Evolutionary conservation across 1,284 basidiomycete species (phyloP), one percentile per base, ranked within the genome.

Genomic region (Pascua guehoae): DNA sequence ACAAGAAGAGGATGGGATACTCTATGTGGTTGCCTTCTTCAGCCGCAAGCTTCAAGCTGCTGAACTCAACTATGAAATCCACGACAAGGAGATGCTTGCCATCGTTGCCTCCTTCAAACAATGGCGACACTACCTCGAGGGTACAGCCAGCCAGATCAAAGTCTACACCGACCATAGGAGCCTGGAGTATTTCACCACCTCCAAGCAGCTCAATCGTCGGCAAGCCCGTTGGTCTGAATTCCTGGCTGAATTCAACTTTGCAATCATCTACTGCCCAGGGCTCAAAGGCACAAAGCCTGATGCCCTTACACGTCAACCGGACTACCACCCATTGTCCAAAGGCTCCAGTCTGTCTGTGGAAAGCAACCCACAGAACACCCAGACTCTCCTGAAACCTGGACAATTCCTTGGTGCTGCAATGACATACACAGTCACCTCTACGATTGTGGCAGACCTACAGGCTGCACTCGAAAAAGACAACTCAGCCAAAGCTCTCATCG

Each of bases 81-180:
- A 79, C 11, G 79, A 85, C 61, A 74, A 78, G 57, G 81, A 85
- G 69, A 57, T 84, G 51, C 55, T 83, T 0, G 78, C 78, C 0
- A 79, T 83, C 11, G 71, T 82, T 2, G 42, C 66, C 36, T 69
- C 75, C 0, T 65, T 82, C 2, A 32, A 71, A 36, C 63, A 73
- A 47, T 82, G 78, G 79, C 51, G 72, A 17, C 77, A 81, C 41
- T 77, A 78, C 55, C 58, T 75, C 12, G 56, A 69, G 32, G 78
- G 77, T 15, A 51, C 67, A 2, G 12, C 16, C 5, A 42, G 71
- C 5, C 15, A 54, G 0, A 61, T 78, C 16, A 65, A 66, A 1
- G 68, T 82, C 36, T 63, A 70, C 48, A 76, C 78, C 1, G 79
- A 84, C 61, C 81, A 84, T 58, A 70, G 75, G 36, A 82, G 82